A percentile compares a stretch with the other conserved stretches of the same genome.
phyloP scores from a whole-genome alignment of 768 basidiomycete genomes.

The Mycena metata region DNA sequence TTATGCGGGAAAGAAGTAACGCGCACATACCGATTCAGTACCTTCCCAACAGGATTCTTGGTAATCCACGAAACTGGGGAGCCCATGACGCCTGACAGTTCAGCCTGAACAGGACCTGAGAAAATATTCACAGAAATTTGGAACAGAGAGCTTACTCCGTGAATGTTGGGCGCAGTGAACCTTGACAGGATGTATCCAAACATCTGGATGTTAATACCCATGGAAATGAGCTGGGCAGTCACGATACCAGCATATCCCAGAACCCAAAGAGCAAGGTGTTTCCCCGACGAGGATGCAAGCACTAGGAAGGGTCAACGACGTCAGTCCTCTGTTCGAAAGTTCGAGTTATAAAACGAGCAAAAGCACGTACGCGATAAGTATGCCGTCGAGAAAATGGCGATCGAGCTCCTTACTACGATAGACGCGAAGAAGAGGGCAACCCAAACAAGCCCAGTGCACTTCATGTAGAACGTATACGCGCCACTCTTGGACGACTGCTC shows the following conservation, averaged over 20 bases:
- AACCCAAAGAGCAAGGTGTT: no score
- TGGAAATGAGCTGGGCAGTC: no score
- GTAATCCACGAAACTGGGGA: slow-evolving; percentile 33
- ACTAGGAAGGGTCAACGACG: slow-evolving; percentile 5
- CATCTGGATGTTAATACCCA: no score
- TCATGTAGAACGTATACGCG: slow-evolving; percentile 25
- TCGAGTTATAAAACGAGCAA: background rate
- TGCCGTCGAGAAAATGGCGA: slow-evolving; percentile 6
- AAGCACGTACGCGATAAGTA: slow-evolving; percentile 22
- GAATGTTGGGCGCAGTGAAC: no score
- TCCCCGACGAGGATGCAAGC: slow-evolving; percentile 19
- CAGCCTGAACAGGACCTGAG: no score
- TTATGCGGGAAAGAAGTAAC: no score
- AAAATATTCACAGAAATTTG: no score
- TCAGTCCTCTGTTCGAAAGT: no score
- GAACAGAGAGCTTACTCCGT: no score
- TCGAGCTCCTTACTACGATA: slow-evolving; percentile 13
- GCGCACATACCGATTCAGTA: slow-evolving; percentile 24
- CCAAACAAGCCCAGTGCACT: slow-evolving; percentile 13
- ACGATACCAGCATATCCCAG: no score
- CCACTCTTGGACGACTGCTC: slow-evolving; percentile 19
- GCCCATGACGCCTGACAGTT: no score
- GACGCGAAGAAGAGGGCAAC: background rate
- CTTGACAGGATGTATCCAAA: no score
- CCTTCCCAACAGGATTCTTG: slow-evolving; percentile 26